These are phyloP conservation scores for Penicillium sp. DNA, from an alignment of 2,329 filamentous ascomycete genomes.

Conservation along the genomic window DNA sequence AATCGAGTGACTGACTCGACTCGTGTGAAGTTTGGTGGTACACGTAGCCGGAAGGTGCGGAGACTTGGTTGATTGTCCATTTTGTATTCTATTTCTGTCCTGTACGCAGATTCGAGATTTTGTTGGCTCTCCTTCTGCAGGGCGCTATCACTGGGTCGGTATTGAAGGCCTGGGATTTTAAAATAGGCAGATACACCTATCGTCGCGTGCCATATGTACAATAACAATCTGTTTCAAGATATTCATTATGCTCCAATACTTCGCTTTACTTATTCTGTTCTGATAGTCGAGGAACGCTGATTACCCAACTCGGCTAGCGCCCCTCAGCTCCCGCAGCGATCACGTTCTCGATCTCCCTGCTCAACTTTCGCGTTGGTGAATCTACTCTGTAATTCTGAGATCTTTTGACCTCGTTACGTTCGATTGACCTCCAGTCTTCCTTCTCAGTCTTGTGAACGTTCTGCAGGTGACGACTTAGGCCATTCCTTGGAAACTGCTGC, in stretches of 20 bases:
- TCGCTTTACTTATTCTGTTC: background rate
- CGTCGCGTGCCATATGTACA: slow-evolving; percentile 22
- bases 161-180: slow-evolving; percentile 1
- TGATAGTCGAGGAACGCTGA: background rate
- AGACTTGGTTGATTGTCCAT: slow-evolving; percentile 61
- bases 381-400: slow-evolving; percentile 5
- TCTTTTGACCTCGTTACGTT: slow-evolving; percentile 7
- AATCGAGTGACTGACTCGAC: slow-evolving; percentile 80
- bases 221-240: slow-evolving; percentile 10
- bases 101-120: background rate
- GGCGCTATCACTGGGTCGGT: slow-evolving; percentile 1
- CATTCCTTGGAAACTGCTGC: slow-evolving; percentile 14
- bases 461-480: background rate
- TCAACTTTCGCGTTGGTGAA: slow-evolving; percentile 8
- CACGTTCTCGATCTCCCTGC: slow-evolving; percentile 26
- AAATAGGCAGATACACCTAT: slow-evolving; percentile 9
- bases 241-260: background rate
- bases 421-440: background rate
- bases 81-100: background rate
- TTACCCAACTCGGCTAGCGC: slow-evolving; percentile 33
- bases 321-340: slow-evolving; percentile 27
- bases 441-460: background rate
- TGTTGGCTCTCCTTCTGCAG: background rate
- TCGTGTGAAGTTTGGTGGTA: slow-evolving; percentile 92
- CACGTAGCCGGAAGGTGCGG: slow-evolving; percentile 78